Evolutionary conservation across 768 basidiomycete species (phyloP).

Genomic region (Dacryopinax primogenitus): DNA sequence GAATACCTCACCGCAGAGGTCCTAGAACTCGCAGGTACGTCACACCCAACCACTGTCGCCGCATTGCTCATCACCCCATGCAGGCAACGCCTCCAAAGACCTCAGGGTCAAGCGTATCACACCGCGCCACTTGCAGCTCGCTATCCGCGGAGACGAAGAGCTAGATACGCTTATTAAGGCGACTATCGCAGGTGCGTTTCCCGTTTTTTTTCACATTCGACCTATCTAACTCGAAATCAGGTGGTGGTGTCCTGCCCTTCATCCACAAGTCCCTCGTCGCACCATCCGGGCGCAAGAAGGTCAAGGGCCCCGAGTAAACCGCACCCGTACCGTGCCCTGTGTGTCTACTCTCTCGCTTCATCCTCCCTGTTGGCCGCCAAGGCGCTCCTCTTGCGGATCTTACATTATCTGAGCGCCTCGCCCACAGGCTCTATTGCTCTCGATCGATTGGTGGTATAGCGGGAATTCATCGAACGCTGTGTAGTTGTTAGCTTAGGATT

Average conservation of each 20-base stretch:
- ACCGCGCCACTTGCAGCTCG: slow-evolving; percentile 87
- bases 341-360: background rate
- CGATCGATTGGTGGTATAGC: background rate
- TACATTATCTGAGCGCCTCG: background rate
- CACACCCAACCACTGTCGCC: background rate
- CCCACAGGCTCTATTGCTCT: background rate
- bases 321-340: background rate
- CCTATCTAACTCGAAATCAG: slow-evolving; percentile 20
- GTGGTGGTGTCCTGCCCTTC: slow-evolving; percentile 76
- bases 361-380: background rate
- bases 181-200: slow-evolving; percentile 54
- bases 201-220: background rate
- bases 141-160: slow-evolving; percentile 94
- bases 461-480: slow-evolving; percentile 8
- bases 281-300: background rate
- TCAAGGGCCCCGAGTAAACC: background rate
- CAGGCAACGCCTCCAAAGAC: slow-evolving; percentile 95
- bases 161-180: slow-evolving; percentile 90
- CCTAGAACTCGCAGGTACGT: slow-evolving; percentile 80
- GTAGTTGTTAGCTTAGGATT: background rate
- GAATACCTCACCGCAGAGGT: slow-evolving; percentile 97
- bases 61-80: background rate
- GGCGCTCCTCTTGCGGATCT: background rate
- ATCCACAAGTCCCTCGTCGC: slow-evolving; percentile 61
- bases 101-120: slow-evolving; percentile 95